Conservation (phyloP, 2,329 filamentous ascomycete species). For the Ceratocystis colombiana region DNA sequence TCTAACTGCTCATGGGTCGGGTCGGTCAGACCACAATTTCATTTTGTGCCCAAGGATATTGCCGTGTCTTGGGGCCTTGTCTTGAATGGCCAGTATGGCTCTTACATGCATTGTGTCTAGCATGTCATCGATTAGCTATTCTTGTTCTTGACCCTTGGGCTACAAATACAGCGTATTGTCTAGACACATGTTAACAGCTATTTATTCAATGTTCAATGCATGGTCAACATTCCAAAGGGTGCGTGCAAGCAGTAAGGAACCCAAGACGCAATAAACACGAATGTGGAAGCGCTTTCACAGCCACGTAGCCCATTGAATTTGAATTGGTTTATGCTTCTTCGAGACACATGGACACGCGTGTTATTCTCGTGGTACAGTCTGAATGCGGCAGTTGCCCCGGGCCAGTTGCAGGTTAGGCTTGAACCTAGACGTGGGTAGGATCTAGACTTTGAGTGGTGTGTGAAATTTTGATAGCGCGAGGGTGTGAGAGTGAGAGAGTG, state of each 20-base stretch:
- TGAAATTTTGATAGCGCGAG: too few species aligned
- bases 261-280: slow-evolving; percentile 12
- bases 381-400: background rate
- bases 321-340: background rate
- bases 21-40: background rate
- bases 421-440: background rate
- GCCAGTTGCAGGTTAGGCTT: background rate
- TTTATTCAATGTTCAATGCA: background rate
- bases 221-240: background rate
- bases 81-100: background rate
- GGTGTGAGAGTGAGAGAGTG: too few species aligned
- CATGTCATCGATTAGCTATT: background rate
- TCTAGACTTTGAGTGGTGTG: background rate
- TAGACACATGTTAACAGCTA: background rate
- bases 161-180: background rate
- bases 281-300: background rate
- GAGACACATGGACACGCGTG: background rate
- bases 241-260: background rate
- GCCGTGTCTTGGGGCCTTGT: background rate
- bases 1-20: background rate
- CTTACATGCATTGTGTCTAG: background rate
- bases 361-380: background rate
- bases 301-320: background rate
- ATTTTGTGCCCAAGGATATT: background rate
- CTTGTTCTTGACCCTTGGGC: background rate